Conservation (phyloP, 2,329 filamentous ascomycete species). For the Cladosporium phlei region DNA sequence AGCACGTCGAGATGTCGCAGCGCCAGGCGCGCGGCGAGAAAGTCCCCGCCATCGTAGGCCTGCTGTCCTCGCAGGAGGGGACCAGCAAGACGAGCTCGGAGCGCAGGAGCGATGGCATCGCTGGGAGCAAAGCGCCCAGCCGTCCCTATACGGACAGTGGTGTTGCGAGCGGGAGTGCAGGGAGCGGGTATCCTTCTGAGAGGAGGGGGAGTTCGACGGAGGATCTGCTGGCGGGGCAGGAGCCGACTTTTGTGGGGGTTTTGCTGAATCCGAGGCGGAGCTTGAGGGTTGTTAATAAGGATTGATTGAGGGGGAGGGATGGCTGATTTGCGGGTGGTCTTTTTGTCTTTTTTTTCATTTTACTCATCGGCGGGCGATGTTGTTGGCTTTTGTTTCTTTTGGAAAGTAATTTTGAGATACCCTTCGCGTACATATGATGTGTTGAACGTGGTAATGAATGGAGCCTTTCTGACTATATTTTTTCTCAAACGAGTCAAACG, state of each 20-base stretch:
- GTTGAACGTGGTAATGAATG: background rate
- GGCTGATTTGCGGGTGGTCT: background rate
- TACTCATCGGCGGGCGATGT: background rate
- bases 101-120: slow-evolving; percentile 20
- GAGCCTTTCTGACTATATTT: too few relatives aligned
- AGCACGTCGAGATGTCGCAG: slow-evolving; percentile 63
- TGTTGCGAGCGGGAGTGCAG: slow-evolving; percentile 24
- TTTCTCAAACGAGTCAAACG: too few relatives aligned
- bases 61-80: slow-evolving; percentile 24
- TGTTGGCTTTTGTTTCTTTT: background rate
- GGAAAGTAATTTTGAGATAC: slow-evolving; percentile 12
- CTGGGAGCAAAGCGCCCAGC: slow-evolving; percentile 22
- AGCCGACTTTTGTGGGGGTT: slow-evolving; percentile 65
- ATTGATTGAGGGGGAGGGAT: slow-evolving; percentile 30
- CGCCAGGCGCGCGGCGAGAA: slow-evolving; percentile 46
- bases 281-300: slow-evolving; percentile 62
- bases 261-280: slow-evolving; percentile 64
- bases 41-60: slow-evolving; percentile 25
- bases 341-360: too few relatives aligned
- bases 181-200: slow-evolving; percentile 23
- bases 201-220: slow-evolving; percentile 43
- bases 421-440: slow-evolving; percentile 4
- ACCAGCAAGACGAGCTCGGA: slow-evolving; percentile 20
- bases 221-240: slow-evolving; percentile 57
- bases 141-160: slow-evolving; percentile 17